Conservation (phyloP, 192 early-diverging fungal genomes). For the Gaertneriomyces sp. region DNA sequence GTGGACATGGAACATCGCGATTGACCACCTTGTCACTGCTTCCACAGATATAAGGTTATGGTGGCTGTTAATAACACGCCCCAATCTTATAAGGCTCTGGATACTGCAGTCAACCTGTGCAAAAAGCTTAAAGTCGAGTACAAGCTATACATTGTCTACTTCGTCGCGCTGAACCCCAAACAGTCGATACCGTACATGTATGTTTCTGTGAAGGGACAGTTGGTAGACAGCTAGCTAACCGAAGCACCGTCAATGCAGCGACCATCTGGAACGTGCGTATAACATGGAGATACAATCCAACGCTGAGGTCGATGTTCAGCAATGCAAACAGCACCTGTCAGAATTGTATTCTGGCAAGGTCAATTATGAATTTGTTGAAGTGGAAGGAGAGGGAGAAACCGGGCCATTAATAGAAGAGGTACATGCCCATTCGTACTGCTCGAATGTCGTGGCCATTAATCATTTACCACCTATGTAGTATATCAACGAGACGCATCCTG, state of each 20-base stretch:
- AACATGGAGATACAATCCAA: conserved; percentile 32
- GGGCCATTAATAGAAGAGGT: conserved; percentile 38
- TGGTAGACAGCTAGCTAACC: neutral
- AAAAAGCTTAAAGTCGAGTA: conserved; percentile 1
- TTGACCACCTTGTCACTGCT: too few species aligned
- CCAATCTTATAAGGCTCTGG: conserved; percentile 16
- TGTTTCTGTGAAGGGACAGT: neutral
- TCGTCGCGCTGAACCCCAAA: conserved; percentile 30
- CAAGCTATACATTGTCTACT: conserved; percentile 21
- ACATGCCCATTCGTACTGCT: neutral
- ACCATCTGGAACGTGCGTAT: conserved; percentile 34
- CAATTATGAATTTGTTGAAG: conserved; percentile 27
- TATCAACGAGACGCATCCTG: conserved; percentile 24
- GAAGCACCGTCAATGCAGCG: conserved; percentile 9
- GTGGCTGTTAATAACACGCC: conserved; percentile 31
- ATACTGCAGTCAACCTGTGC: conserved; percentile 18
- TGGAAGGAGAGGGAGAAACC: conserved; percentile 36
- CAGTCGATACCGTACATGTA: conserved; percentile 30
- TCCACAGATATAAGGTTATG: conserved; percentile 15
- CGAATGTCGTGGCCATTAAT: neutral
- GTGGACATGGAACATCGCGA: too few species aligned
- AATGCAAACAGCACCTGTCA: conserved; percentile 23
- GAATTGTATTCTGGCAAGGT: conserved; percentile 11
- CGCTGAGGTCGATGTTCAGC: conserved; percentile 20
- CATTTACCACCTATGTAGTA: conserved; percentile 7